Base-by-base conservation (phyloP, 805 yeast genomes). In the Deakozyma indianensis region DNA sequence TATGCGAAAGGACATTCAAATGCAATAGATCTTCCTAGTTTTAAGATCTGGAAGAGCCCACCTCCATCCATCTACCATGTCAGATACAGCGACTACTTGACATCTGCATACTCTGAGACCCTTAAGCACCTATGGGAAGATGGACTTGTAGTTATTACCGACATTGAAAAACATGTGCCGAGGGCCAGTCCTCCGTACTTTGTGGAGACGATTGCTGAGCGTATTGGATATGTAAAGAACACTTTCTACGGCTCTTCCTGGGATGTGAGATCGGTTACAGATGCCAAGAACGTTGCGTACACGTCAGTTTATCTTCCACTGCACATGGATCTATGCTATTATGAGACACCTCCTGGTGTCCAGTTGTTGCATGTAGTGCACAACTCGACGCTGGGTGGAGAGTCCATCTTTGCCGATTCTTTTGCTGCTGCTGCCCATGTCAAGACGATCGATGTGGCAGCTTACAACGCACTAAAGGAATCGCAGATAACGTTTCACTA, bases 331-430 rank as follows among this genome's bases (percentile, higher is more conserved):
- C 66, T 83, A 22, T 67, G 78, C 41, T 83, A 82, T 62, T 77
- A 81, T 56, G 88, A 83, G 57, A 76, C 86, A 9, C 88, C 88
- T 2, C 94, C 94, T 1, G 90, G 90, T 0, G 62, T 83, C 41
- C 88, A 83, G 59, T 58, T 80, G 35, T 66, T 83, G 41, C 92
- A 83, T 53, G 69, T 74, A 29, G 56, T 66, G 35, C 54, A 59
- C 21, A 64, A 63, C 49, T 53, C 55, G 20, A 73, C 80, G 9
- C 52, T 53, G 7, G 87, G 85, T 11, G 90, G 87, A 9, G 83
- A 79, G 51, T 79, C 75, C 42, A 60, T 77, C 11, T 83, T 80
- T 64, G 75, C 77, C 11, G 94, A 83, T 59, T 74, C 84, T 2
- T 81, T 77, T 56, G 65, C 73, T 14, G 87, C 84, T 3, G 84